Base-by-base conservation (phyloP, 192 early-diverging fungal genomes). In the Chytriomyces sp. region DNA sequence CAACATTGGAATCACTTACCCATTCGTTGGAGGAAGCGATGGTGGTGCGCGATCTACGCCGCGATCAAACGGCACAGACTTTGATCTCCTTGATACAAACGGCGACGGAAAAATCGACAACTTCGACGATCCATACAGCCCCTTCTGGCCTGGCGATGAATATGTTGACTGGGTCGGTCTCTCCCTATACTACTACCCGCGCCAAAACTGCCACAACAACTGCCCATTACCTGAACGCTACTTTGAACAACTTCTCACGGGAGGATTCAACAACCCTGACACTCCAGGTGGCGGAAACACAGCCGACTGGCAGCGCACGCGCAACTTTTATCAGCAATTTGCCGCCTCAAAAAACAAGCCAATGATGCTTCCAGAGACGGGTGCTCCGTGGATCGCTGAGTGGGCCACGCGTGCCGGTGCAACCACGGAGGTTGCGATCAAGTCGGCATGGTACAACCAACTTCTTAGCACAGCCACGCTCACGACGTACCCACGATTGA, bases 91-190 rank as follows among this genome's bases (percentile, higher is more conserved):
- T 5, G 84, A 85, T 50, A 81, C 82, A 9, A 82, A 85, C 74
- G 45, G 49, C 7, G 79, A 85, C 64, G 79, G 82, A 6, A 43
- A 67, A 11, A 64, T 85, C 45, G 74, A 69, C 70, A 67, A 59
- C 7, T 20, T 20, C 45, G 84, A 85, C 61, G 79, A 85, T 50
- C 84, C 84, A 13, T 85, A 85, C 71, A 46, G 35, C 23, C 84
- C 84, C 18, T 83, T 79, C 72, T 83, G 81, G 53, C 79, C 79
- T 48, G 84, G 85, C 10, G 78, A 81, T 64, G 85, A 84, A 11
- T 81, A 69, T 18, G 85, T 86, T 3, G 85, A 86, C 76, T 86
- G 85, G 85, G 76, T 86, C 23, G 82, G 82, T 10, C 35, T 83
- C 6, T 83, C 80, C 26, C 61, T 85, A 1, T 86, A 86, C 71